Evolutionary conservation across 371 early-diverging fungal species (phyloP).

Genomic region (Saksenaea vasiformis): DNA sequence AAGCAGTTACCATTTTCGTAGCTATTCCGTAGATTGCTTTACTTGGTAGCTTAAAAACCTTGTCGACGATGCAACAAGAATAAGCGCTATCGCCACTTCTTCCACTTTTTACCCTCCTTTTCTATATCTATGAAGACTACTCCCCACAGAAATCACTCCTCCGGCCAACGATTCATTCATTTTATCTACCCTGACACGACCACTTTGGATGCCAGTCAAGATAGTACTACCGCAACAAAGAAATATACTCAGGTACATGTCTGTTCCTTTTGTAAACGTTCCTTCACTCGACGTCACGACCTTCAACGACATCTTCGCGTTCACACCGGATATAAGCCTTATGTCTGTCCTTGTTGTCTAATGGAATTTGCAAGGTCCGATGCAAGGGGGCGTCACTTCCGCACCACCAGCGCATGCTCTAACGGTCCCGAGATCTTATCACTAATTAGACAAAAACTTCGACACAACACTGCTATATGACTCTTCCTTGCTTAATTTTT

Average conservation of each 20-base stretch:
- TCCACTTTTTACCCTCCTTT: slow-evolving; percentile 3
- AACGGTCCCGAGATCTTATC: slow-evolving; percentile 23
- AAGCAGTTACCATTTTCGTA: slow-evolving; percentile 3
- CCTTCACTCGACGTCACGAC: slow-evolving; percentile 59
- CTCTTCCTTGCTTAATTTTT: neutral
- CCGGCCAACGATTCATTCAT: slow-evolving; percentile 2
- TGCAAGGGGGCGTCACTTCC: slow-evolving; percentile 54
- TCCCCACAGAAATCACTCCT: neutral
- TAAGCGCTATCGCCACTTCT: neutral
- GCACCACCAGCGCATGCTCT: slow-evolving; percentile 41
- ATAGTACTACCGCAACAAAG: neutral
- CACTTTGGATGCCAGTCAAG: neutral
- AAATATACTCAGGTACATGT: neutral
- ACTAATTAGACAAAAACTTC: slow-evolving; percentile 15
- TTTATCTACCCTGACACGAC: neutral
- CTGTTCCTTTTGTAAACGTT: slow-evolving; percentile 11
- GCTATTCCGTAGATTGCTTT: neutral
- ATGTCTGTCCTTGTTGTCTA: slow-evolving; percentile 48
- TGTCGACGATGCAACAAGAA: neutral
- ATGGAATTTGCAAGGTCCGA: slow-evolving; percentile 60
- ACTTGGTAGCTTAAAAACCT: neutral
- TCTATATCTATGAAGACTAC: neutral
- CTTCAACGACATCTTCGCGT: slow-evolving; percentile 57
- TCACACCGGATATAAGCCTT: slow-evolving; percentile 58
- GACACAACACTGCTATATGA: slow-evolving; percentile 9